Conservation (phyloP, 768 basidiomycete genomes). For the Lentinula guzmanii region DNA sequence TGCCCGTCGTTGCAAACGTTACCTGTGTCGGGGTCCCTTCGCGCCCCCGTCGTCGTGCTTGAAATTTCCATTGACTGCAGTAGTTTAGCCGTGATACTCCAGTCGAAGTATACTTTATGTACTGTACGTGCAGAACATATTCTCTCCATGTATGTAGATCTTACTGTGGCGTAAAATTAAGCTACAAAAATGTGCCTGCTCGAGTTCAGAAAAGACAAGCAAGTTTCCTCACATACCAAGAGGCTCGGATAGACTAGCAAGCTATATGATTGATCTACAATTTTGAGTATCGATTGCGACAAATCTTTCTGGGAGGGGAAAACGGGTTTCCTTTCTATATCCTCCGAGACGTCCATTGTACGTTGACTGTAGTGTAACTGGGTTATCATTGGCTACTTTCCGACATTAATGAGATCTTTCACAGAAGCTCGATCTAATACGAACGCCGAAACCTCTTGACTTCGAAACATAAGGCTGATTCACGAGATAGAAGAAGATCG, state of each 20-base stretch:
- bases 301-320: not conserved
- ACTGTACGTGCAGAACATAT: too few relatives aligned
- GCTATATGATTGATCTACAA: not conserved
- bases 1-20: constrained; percentile 36
- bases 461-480: not conserved
- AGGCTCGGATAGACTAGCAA: not conserved
- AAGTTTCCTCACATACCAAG: not conserved
- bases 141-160: not conserved
- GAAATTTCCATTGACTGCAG: not conserved
- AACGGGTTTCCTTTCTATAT: not conserved
- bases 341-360: not conserved
- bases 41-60: not conserved
- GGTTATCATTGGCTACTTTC: not conserved
- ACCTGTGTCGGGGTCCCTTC: constrained; percentile 21
- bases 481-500: not conserved
- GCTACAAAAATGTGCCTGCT: not conserved
- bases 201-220: not conserved
- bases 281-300: not conserved
- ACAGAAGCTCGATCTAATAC: not conserved
- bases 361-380: not conserved
- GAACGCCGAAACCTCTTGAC: not conserved
- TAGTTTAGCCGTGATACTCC: too few relatives aligned
- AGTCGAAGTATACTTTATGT: too few relatives aligned
- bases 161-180: not conserved
- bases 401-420: not conserved